Evolutionary conservation across 2,329 filamentous ascomycete genomes (phyloP).

Genomic region (Fusarium nematophilum): DNA sequence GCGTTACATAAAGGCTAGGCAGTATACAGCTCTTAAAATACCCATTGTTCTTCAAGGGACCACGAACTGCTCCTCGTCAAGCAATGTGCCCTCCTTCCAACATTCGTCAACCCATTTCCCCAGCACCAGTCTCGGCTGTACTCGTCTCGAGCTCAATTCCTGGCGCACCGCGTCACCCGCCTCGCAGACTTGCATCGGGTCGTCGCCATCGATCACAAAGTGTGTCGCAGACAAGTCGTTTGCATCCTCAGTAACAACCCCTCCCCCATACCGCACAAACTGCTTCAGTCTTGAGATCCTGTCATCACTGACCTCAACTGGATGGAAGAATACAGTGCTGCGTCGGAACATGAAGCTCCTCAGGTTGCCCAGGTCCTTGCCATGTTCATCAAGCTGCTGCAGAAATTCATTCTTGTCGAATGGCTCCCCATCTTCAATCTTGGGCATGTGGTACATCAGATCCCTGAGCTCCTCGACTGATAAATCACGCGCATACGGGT

Average conservation of each 20-base stretch:
- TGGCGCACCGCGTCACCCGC: slow-evolving; percentile 58
- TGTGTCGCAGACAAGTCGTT: slow-evolving; percentile 74
- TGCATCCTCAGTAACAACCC: slow-evolving; percentile 63
- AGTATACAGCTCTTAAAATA: slow-evolving; percentile 37
- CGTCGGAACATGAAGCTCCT: slow-evolving; percentile 65
- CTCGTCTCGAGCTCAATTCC: slow-evolving; percentile 56
- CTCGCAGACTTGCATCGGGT: slow-evolving; percentile 52
- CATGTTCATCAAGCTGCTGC: slow-evolving; percentile 65
- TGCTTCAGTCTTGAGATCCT: slow-evolving; percentile 61
- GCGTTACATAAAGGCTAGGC: slow-evolving; percentile 18
- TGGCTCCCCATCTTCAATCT: slow-evolving; percentile 53
- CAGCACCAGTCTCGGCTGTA: slow-evolving; percentile 76
- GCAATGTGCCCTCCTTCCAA: slow-evolving; percentile 80
- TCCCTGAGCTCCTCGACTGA: slow-evolving; percentile 70
- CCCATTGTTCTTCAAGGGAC: slow-evolving; percentile 38
- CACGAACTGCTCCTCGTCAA: slow-evolving; percentile 79
- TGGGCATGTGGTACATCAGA: slow-evolving; percentile 63
- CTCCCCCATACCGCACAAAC: slow-evolving; percentile 77
- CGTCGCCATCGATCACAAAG: slow-evolving; percentile 65
- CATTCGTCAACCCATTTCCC: slow-evolving; percentile 81
- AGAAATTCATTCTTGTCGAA: slow-evolving; percentile 62
- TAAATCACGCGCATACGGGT: slow-evolving; percentile 83
- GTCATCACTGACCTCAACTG: slow-evolving; percentile 45
- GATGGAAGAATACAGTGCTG: slow-evolving; percentile 56
- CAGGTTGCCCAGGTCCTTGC: slow-evolving; percentile 62